Conservation (phyloP, 331 rosid species). For the Prunus yedoensis region DNA sequence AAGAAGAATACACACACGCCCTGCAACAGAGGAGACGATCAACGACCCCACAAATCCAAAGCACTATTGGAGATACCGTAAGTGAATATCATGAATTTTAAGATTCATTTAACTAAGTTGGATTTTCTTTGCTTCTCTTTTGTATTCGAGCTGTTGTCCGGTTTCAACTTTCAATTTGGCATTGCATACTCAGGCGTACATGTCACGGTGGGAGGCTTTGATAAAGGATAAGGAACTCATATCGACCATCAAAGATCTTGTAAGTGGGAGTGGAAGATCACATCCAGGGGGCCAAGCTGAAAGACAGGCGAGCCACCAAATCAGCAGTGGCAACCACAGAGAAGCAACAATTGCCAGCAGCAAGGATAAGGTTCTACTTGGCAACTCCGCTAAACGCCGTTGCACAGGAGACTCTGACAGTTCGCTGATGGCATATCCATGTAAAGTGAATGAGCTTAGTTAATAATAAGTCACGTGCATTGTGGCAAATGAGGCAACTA, state of each 20-base stretch:
- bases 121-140: background rate
- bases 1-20: slow-evolving; percentile 81
- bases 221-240: slow-evolving; percentile 62
- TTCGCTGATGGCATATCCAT: slow-evolving; percentile 7
- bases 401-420: slow-evolving; percentile 38
- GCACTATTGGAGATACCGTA: slow-evolving; percentile 99
- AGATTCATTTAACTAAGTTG: background rate
- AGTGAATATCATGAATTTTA: slow-evolving; percentile 25
- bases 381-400: slow-evolving; percentile 29
- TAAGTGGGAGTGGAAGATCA: slow-evolving; percentile 68
- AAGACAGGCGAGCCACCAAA: slow-evolving; percentile 18
- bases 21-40: slow-evolving; percentile 88
- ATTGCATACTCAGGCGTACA: slow-evolving; percentile 61
- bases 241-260: slow-evolving; percentile 58
- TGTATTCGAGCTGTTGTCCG: background rate
- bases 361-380: slow-evolving; percentile 25
- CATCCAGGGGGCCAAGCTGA: slow-evolving; percentile 46
- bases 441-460: background rate
- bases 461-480: background rate
- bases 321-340: slow-evolving; percentile 24
- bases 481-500: background rate
- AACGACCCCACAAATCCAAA: slow-evolving; percentile 97
- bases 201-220: slow-evolving; percentile 76
- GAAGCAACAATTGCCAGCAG: slow-evolving; percentile 29
- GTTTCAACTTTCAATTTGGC: background rate